Evolutionary conservation across 2,329 filamentous ascomycete genomes (phyloP).

Genomic region (Stagonosporopsis cucurbitacearum): DNA sequence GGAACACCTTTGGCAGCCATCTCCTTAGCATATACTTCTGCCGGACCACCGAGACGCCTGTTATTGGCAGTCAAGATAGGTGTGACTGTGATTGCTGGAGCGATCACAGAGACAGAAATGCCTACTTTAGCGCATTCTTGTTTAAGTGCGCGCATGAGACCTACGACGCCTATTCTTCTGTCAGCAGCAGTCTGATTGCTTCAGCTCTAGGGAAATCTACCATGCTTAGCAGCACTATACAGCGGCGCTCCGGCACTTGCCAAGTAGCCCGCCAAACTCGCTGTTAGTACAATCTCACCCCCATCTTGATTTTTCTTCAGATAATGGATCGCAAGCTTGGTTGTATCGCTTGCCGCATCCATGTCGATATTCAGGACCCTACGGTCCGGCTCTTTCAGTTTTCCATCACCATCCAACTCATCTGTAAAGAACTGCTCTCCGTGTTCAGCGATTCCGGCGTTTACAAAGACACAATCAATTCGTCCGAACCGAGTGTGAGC

Average conservation of each 20-base stretch:
- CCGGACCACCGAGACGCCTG: slow-evolving; percentile 35
- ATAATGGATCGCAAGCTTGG: slow-evolving; percentile 58
- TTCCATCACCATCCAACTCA: slow-evolving; percentile 49
- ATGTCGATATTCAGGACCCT: slow-evolving; percentile 56
- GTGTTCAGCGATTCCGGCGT: slow-evolving; percentile 58
- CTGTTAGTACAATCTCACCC: slow-evolving; percentile 57
- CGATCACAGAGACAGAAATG: slow-evolving; percentile 57
- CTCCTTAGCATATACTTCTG: slow-evolving; percentile 51
- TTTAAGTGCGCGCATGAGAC: slow-evolving; percentile 59
- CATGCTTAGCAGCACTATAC: slow-evolving; percentile 60
- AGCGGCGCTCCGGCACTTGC: slow-evolving; percentile 56
- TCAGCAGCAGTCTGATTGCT: neutral
- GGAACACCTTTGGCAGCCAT: slow-evolving; percentile 56
- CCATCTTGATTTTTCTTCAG: slow-evolving; percentile 51
- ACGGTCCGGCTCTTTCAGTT: slow-evolving; percentile 55
- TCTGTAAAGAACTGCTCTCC: slow-evolving; percentile 59
- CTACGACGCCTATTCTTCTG: slow-evolving; percentile 50
- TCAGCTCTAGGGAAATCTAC: slow-evolving; percentile 24
- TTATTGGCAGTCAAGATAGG: slow-evolving; percentile 50
- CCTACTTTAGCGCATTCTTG: slow-evolving; percentile 55
- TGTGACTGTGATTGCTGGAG: slow-evolving; percentile 58
- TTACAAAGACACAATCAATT: slow-evolving; percentile 58
- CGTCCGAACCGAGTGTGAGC: slow-evolving; percentile 52
- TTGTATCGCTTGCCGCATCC: slow-evolving; percentile 55
- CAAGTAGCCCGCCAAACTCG: slow-evolving; percentile 58